These are phyloP conservation scores for Quercus dentata DNA, from an alignment of 306 rosid genomes.

Conservation along the genomic window DNA sequence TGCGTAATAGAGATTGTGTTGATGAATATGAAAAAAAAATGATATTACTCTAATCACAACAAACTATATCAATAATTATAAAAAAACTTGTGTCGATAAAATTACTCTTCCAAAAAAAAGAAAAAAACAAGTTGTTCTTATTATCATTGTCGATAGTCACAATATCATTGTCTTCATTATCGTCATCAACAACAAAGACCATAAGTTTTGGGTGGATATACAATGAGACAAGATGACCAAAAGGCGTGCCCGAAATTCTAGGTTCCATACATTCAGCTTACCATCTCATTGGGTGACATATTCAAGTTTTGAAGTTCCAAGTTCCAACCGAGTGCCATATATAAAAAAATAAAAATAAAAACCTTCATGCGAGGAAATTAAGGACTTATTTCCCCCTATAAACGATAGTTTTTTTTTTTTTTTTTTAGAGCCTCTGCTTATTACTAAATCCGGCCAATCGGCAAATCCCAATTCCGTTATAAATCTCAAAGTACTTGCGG, in stretches of 20 bases:
- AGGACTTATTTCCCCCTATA: background rate
- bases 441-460: too few relatives aligned
- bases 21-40: too few relatives aligned
- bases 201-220: slow-evolving; percentile 15
- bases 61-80: too few relatives aligned
- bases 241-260: background rate
- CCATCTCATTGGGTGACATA: background rate
- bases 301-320: background rate
- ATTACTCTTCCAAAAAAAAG: too few relatives aligned
- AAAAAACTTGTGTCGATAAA: too few relatives aligned
- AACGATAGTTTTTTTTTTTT: background rate
- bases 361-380: background rate
- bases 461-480: too few relatives aligned
- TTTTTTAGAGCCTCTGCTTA: too few relatives aligned
- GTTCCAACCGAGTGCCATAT: background rate
- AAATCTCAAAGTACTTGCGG: too few relatives aligned
- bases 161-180: too few relatives aligned
- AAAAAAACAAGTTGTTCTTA: too few relatives aligned
- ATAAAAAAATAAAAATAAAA: background rate
- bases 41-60: too few relatives aligned
- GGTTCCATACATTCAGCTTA: background rate
- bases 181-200: background rate
- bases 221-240: slow-evolving; percentile 32
- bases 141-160: background rate
- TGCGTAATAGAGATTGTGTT: too few relatives aligned